Evolutionary conservation across 2,329 filamentous ascomycete species (phyloP), one percentile per base, ranked within the genome.

Genomic region (Colletotrichum acutatum): DNA sequence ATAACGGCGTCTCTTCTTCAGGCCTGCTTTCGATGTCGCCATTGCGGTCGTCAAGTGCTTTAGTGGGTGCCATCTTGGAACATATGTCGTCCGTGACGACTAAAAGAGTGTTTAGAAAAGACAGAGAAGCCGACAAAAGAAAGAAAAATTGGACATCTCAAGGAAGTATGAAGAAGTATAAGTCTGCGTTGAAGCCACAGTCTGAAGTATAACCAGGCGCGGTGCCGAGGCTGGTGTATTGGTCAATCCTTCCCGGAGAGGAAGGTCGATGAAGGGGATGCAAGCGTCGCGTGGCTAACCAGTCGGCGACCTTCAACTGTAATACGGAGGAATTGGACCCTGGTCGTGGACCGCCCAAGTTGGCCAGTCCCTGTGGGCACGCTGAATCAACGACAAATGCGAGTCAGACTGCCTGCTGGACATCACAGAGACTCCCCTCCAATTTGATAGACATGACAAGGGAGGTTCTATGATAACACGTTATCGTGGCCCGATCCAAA

Each of bases 1-100:
- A 32, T 24, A 76, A 57, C 16, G 71, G 75, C 22, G 75, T 74
- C 24, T 68, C 59, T 57, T 76, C 75, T 5, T 53, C 53, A 7
- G 62, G 71, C 24, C 57, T 64, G 11, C 22, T 37, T 34, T 72
- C 68, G 9, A 63, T 30, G 8, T 74, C 58, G 60, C 46, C 66
- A 53, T 73, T 46, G 30, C 28, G 54, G 26, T 8, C 42, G 42
- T 49, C 26, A 11, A 12, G 14, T 1, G 32, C 4, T 6, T 60
- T 19, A 24, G 58, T 69, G 19, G 28, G 19, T 26, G 62, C 46
- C 71, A 74, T 74, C 61, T 60, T 26, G 26, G 19, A 24, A 24
- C 14, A 16, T 12, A 22, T 16, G 16, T n/a, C 22, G n/a, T 53
- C 42, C 14, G 22, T 32, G 28, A 16, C 16, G 30, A 19, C 12